Conservation (phyloP, 2,329 filamentous ascomycete species). For the Alternaria gansuensis region DNA sequence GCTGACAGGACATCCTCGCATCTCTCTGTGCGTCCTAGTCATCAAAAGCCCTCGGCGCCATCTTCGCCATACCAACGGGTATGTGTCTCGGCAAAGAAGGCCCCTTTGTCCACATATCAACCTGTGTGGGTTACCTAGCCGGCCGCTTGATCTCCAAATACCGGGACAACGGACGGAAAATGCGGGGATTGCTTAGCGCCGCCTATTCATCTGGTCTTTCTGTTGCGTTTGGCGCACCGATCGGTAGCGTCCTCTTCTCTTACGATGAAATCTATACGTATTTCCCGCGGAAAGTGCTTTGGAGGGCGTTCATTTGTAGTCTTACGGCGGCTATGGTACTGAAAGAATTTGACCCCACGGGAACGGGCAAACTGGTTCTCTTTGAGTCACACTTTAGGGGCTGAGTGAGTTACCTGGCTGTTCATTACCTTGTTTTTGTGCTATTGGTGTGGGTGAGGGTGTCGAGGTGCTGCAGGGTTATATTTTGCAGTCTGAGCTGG, state of each 20-base stretch:
- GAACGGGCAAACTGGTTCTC: slow-evolving; percentile 67
- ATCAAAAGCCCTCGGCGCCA: slow-evolving; percentile 67
- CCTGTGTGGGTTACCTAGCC: slow-evolving; percentile 65
- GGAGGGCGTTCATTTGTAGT: slow-evolving; percentile 67
- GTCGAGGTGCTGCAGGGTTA: slow-evolving; percentile 63
- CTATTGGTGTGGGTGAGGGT: slow-evolving; percentile 53
- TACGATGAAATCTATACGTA: slow-evolving; percentile 69
- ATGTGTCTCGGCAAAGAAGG: slow-evolving; percentile 71
- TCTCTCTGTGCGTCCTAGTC: slow-evolving; percentile 64
- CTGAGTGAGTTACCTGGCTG: slow-evolving; percentile 58
- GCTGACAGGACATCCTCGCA: slow-evolving; percentile 13
- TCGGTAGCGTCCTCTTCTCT: slow-evolving; percentile 68
- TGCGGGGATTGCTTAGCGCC: slow-evolving; percentile 66
- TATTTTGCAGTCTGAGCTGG: slow-evolving; percentile 63
- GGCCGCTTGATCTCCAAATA: slow-evolving; percentile 65
- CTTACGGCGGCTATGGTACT: slow-evolving; percentile 64
- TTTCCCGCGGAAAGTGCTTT: slow-evolving; percentile 67
- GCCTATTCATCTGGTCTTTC: slow-evolving; percentile 66
- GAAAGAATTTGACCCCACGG: slow-evolving; percentile 66
- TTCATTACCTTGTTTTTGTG: slow-evolving; percentile 67
- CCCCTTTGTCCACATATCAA: slow-evolving; percentile 69
- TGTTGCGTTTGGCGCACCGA: slow-evolving; percentile 70
- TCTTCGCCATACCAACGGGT: slow-evolving; percentile 67
- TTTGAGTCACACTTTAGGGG: slow-evolving; percentile 69
- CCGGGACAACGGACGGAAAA: slow-evolving; percentile 64